These are phyloP conservation scores for Penicillium capsulatum DNA, from an alignment of 2,329 filamentous ascomycete genomes.

Conservation along the genomic window DNA sequence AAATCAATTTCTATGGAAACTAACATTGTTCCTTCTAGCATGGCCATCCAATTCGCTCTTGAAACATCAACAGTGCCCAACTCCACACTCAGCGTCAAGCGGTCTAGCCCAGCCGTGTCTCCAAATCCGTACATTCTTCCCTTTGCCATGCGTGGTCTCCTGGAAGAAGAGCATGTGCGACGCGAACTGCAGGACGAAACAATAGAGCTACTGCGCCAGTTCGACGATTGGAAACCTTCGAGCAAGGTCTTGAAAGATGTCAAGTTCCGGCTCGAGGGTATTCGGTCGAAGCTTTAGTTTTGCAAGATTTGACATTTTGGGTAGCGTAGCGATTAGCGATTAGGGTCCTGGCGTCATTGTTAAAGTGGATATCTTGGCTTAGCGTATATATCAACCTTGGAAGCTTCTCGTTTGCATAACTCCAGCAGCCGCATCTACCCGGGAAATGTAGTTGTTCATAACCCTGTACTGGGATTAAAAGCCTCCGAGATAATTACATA, in stretches of 20 bases:
- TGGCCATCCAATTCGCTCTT: conserved; percentile 68
- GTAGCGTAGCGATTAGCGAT: too few species aligned
- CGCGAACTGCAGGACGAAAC: conserved; percentile 74
- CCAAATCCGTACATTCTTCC: conserved; percentile 87
- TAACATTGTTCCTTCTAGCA: conserved; percentile 20
- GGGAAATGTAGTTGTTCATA: too few species aligned
- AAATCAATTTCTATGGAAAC: too few species aligned
- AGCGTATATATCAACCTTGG: conserved; percentile 1
- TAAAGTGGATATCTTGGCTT: too few species aligned
- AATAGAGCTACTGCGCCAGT: conserved; percentile 72
- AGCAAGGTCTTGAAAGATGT: conserved; percentile 94
- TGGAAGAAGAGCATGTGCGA: conserved; percentile 89
- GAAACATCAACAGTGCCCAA: conserved; percentile 60
- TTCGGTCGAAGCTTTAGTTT: conserved; percentile 70
- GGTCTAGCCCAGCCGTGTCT: conserved; percentile 40
- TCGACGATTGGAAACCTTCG: conserved; percentile 87
- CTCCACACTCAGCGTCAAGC: conserved; percentile 50
- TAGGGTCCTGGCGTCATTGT: too few species aligned
- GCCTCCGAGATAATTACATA: too few species aligned
- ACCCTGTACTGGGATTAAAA: conserved; percentile 3
- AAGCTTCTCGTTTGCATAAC: too few species aligned
- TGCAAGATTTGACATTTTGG: conserved; percentile 4
- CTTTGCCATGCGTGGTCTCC: conserved; percentile 88
- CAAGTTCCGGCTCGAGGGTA: conserved; percentile 86
- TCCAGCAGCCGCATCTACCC: too few species aligned